Evolutionary conservation across 2,329 filamentous ascomycete genomes (phyloP).

Genomic region (Tolypocladium pustulatum): DNA sequence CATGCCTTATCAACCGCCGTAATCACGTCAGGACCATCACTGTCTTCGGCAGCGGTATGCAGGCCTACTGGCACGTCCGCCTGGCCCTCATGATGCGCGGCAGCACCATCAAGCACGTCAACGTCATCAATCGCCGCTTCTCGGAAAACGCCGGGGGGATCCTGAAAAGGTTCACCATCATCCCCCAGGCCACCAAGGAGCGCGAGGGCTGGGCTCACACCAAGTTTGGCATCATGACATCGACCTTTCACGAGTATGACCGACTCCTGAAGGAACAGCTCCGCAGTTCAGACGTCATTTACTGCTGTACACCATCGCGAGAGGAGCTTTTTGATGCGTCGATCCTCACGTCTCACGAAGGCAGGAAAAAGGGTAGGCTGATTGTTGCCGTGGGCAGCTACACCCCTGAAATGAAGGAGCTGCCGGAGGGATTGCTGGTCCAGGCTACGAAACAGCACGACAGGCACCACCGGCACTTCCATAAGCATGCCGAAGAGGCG

Average conservation of each 20-base stretch:
- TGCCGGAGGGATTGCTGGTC: constrained; percentile 65
- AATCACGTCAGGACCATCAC: constrained; percentile 62
- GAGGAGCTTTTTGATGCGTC: constrained; percentile 64
- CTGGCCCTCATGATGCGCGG: constrained; percentile 67
- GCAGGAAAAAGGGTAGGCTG: constrained; percentile 58
- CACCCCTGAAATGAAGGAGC: constrained; percentile 66
- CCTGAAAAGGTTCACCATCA: constrained; percentile 35
- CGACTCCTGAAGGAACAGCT: constrained; percentile 62
- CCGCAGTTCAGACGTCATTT: constrained; percentile 66
- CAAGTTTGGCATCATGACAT: constrained; percentile 60
- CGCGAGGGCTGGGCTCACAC: constrained; percentile 53
- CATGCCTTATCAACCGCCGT: constrained; percentile 55
- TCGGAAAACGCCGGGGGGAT: constrained; percentile 43
- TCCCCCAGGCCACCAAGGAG: constrained; percentile 32
- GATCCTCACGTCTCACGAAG: constrained; percentile 63
- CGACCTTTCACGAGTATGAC: constrained; percentile 56
- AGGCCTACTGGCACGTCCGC: constrained; percentile 91
- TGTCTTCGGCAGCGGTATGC: constrained; percentile 79
- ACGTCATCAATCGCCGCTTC: constrained; percentile 72
- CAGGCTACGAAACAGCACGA: constrained; percentile 44
- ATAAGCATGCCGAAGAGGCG: constrained; percentile 54
- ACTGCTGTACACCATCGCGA: constrained; percentile 74
- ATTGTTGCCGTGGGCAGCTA: constrained; percentile 64
- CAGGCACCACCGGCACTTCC: constrained; percentile 45
- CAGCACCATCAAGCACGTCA: constrained; percentile 62